Evolutionary conservation across 805 yeast species (phyloP), one percentile per base, ranked within the genome.

Genomic region (Saccharomyces jurei): DNA sequence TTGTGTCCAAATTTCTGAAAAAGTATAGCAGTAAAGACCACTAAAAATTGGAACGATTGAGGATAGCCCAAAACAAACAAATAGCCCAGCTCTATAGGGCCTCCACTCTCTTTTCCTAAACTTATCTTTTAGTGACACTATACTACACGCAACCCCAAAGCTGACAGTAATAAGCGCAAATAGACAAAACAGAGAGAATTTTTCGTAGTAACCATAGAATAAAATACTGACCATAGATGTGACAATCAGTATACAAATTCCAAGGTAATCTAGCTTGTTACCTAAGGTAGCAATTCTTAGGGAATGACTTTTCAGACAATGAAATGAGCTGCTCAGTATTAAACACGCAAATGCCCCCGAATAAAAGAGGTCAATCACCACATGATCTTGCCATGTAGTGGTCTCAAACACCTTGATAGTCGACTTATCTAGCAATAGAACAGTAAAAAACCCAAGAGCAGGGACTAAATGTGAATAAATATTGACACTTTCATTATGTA

Each of bases 21-120:
- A 56, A 0, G 94, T 95, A 60, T 74, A 81, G 10, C 63, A 52
- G 14, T 58, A 54, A 2, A 77, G 57, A 0, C 91, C 90, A 11
- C 73, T 74, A 0, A 80, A 52, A 1, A 90, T 77, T 0, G 97
- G 97, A 4, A 89, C 68, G 0, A 80, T 75, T 0, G 94, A 92
- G 0, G 89, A 81, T 22, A 89, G 73, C 0, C 97, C 97, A 71
- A 91, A 90, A 2, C 78, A 61, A 8, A 90, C 84, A 70, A 90
- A 90, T 81, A 90, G 81, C 0, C 77, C 58, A 0, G 97, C 92
- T 52, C 97, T 74, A 54, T 80, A 79, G 1, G 91, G 83, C 41
- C 96, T 78, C 83, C 88, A 89, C 30, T 74, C 77, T 4, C 86
- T 79, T 4, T 84, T 70, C n/a, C 89, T 75, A 65, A 91, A 90